Conservation (phyloP, 192 early-diverging fungal species). For the Pilaira anomala region DNA sequence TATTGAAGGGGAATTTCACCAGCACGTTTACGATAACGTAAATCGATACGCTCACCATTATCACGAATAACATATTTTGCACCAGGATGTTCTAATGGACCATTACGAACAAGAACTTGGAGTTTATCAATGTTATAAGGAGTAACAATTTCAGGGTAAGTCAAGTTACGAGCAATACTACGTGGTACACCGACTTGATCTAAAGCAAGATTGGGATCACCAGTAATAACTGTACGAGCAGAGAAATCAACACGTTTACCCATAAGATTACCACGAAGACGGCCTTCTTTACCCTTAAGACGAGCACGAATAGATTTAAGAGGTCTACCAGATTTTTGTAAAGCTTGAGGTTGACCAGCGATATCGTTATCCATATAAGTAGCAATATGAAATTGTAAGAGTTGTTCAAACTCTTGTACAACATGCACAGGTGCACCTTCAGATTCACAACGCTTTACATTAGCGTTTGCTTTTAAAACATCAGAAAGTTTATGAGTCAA, state of each 20-base stretch:
- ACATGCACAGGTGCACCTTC: constrained; percentile 89
- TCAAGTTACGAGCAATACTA: constrained; percentile 94
- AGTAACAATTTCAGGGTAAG: constrained; percentile 96
- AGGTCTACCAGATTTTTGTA: constrained; percentile 92
- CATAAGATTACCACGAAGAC: constrained; percentile 98
- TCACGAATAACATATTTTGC: constrained; percentile 96
- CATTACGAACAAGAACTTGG: constrained; percentile 85
- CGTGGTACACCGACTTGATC: constrained; percentile 98
- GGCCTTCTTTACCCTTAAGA: constrained; percentile 98
- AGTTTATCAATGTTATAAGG: constrained; percentile 92
- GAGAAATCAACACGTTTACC: constrained; percentile 99
- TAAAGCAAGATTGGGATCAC: constrained; percentile 95
- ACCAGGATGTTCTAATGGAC: constrained; percentile 90
- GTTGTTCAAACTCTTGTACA: constrained; percentile 80
- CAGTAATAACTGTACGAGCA: constrained; percentile 98
- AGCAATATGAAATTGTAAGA: constrained; percentile 85
- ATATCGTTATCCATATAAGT: constrained; percentile 98
- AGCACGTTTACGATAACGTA: constrained; percentile 81
- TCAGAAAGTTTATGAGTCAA: constrained; percentile 92
- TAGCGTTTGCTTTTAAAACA: constrained; percentile 90
- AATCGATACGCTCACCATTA: constrained; percentile 89
- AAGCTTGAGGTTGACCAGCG: constrained; percentile 83
- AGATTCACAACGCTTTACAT: constrained; percentile 71
- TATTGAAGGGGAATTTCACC: constrained; percentile 82
- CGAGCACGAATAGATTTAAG: constrained; percentile 94